These are phyloP conservation scores for Pyricularia sp. DNA, from an alignment of 2,329 filamentous ascomycete genomes.

Conservation along the genomic window DNA sequence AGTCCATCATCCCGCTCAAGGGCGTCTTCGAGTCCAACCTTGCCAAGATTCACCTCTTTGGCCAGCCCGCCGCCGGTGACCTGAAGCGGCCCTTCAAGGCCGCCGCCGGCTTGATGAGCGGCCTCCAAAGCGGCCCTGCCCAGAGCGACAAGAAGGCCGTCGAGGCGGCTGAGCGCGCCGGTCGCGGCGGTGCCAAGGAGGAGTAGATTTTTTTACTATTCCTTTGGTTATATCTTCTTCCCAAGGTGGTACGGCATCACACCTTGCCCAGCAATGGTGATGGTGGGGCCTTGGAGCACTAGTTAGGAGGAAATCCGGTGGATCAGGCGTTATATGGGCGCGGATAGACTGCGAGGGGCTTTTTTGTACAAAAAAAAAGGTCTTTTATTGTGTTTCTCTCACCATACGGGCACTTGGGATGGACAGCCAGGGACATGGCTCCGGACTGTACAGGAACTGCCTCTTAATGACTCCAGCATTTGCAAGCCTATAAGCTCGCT, in stretches of 20 bases:
- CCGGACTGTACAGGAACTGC: not conserved
- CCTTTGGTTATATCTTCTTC: not conserved
- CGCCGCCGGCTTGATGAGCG: slow-evolving; percentile 70
- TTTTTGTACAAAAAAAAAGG: not conserved
- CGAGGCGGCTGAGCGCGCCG: slow-evolving; percentile 68
- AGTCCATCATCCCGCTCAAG: slow-evolving; percentile 98
- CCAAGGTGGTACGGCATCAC: not conserved
- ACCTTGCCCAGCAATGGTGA: not conserved
- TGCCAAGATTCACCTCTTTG: slow-evolving; percentile 89
- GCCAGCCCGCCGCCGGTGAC: slow-evolving; percentile 78
- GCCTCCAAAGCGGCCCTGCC: slow-evolving; percentile 61
- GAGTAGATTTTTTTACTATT: slow-evolving; percentile 36
- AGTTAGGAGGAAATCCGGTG: not conserved
- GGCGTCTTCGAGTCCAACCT: slow-evolving; percentile 90
- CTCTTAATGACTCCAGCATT: not conserved
- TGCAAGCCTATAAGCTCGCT: not conserved
- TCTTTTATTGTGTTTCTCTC: not conserved
- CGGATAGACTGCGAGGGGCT: not conserved
- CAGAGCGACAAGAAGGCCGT: slow-evolving; percentile 92
- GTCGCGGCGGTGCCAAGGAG: slow-evolving; percentile 62
- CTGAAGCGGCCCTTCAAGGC: slow-evolving; percentile 95
- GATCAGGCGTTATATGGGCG: not conserved
- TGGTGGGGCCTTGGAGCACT: not conserved
- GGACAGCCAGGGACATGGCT: not conserved
- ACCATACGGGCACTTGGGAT: not conserved